Evolutionary conservation across 1,139 yeast species (phyloP), one percentile per base, ranked within the genome.

Genomic region (Pichia sp.): DNA sequence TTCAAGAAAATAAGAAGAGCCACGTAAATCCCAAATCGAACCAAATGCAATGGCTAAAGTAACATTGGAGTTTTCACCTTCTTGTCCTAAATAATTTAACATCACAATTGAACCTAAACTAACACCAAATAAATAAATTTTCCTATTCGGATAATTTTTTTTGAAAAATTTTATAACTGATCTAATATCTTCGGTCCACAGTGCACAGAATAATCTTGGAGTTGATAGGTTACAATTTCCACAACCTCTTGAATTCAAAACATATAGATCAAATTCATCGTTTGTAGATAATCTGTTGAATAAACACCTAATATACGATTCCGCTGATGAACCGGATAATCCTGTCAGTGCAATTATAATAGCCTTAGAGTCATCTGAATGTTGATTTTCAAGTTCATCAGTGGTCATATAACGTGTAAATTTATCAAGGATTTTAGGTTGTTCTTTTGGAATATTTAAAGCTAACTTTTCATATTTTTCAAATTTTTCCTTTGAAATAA

Each of bases 281-380:
- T 52, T 46, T 60, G 44, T 10, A 51, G 52, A 37, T 52, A 76
- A 58, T 35, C 64, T 57, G 37, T 66, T 67, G 27, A 71, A 72
- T 46, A 82, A 61, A 48, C 90, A 80, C 49, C 96, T 76, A 47
- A 89, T 83, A 56, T 89, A 80, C 3, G 92, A 78, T 60, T 90
- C 97, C 55, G 87, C 95, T 23, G 95, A 83, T 0, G 97, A 96
- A 23, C 97, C 97, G 5, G 87, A 90, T 35, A 90, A 73, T 0
- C 97, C 97, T 59, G 90, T 97, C 41, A 82, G 66, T 6, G 83
- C 70, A 26, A 89, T 74, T 30, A 85, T 73, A 45, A 89, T 66
- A 2, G 96, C 96, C 45, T 69, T 74, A 1, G 59, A 52, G 5
- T 66, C 62, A 28, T 67, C 70, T 2, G 51, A 42, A 3, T 33